Conservation (phyloP, 139 green algal species). For the Coelastrella sp. region DNA sequence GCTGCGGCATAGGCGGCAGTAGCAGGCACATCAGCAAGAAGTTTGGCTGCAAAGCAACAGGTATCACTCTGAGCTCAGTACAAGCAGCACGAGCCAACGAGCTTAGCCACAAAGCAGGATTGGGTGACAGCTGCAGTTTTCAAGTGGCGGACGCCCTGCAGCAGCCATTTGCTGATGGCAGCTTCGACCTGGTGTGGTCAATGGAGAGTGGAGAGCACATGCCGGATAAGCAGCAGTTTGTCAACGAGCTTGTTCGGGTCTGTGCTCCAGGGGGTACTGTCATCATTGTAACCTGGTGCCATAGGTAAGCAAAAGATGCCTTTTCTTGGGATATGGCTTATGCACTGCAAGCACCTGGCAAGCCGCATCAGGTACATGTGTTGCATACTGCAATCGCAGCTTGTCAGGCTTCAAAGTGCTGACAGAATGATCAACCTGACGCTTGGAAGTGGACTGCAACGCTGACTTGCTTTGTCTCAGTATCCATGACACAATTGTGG, state of each 20-base stretch:
- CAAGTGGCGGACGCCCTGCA: constrained; percentile 82
- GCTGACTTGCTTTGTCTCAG: too few relatives aligned
- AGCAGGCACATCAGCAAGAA: constrained; percentile 89
- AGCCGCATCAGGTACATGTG: too few relatives aligned
- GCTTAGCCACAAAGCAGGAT: constrained; percentile 68
- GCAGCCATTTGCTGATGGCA: constrained; percentile 82
- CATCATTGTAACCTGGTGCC: constrained; percentile 92
- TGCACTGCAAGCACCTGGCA: too few relatives aligned
- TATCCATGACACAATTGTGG: too few relatives aligned
- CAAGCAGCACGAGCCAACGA: constrained; percentile 85
- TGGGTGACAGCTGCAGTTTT: constrained; percentile 67
- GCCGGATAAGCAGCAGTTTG: constrained; percentile 90
- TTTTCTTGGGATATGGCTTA: too few relatives aligned
- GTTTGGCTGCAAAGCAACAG: constrained; percentile 68
- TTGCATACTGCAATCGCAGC: too few relatives aligned
- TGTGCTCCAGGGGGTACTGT: constrained; percentile 73
- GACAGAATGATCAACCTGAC: too few relatives aligned
- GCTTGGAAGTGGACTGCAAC: too few relatives aligned
- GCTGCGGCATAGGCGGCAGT: constrained; percentile 96
- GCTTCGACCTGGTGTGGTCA: constrained; percentile 90
- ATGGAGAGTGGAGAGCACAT: constrained; percentile 97
- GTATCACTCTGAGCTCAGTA: constrained; percentile 93
- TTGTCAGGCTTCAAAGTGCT: too few relatives aligned
- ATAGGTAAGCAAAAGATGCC: not conserved
- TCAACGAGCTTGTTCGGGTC: constrained; percentile 93